Evolutionary conservation across 163 green algal genomes (phyloP).

Genomic region (Chlorella variabilis): DNA sequence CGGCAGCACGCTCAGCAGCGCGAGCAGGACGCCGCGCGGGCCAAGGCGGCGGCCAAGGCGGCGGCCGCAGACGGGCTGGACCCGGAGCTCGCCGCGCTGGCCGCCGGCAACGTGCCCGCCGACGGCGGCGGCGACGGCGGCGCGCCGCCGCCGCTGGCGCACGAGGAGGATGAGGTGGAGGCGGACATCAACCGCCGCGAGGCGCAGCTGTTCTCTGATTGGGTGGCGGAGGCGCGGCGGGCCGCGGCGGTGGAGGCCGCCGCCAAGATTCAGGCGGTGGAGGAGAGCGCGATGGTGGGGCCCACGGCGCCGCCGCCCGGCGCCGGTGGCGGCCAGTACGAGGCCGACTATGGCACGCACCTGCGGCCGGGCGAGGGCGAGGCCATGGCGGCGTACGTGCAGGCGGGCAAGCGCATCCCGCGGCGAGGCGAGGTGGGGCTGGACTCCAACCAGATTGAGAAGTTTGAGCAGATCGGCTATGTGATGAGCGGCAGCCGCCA

Average conservation of each 20-base stretch:
- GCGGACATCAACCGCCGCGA: constrained; percentile 26
- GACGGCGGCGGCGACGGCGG: constrained; percentile 20
- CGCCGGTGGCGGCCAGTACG: constrained; percentile 9
- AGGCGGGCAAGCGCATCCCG: constrained; percentile 95
- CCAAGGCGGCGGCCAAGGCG: not conserved
- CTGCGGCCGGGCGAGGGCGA: constrained; percentile 82
- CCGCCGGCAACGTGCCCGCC: constrained; percentile 8
- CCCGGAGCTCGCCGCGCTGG: constrained; percentile 11
- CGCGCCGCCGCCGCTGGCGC: not conserved
- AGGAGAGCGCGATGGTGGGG: constrained; percentile 70
- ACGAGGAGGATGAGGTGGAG: constrained; percentile 36
- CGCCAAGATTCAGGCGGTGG: constrained; percentile 31
- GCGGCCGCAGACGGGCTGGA: constrained; percentile 20
- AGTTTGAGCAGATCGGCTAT: constrained; percentile 94
- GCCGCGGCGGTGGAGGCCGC: constrained; percentile 50
- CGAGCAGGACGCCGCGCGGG: constrained; percentile 15
- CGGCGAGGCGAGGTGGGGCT: constrained; percentile 94
- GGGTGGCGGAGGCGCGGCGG: constrained; percentile 61
- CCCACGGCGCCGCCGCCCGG: constrained; percentile 54
- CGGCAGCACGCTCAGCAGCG: constrained; percentile 23
- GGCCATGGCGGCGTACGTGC: constrained; percentile 95
- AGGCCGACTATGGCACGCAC: constrained; percentile 72
- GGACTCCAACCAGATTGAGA: constrained; percentile 85
- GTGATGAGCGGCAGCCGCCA: constrained; percentile 96
- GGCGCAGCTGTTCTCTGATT: constrained; percentile 49